These are phyloP conservation scores for Cyanodermella asteris DNA, from an alignment of 2,329 filamentous ascomycete genomes.

Conservation along the genomic window DNA sequence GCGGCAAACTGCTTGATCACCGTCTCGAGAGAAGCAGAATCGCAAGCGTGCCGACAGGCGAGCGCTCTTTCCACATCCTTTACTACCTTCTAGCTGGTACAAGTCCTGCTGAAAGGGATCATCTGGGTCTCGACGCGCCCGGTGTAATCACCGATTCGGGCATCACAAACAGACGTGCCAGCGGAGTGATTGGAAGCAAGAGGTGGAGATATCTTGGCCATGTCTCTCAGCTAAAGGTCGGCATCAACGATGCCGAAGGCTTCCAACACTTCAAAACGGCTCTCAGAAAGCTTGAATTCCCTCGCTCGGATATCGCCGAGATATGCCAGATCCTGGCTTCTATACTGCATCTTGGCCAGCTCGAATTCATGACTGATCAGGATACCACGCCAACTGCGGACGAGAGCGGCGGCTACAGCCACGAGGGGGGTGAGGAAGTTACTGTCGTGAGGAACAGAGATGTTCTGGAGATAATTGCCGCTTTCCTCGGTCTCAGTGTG, in stretches of 20 bases:
- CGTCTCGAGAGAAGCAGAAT: constrained; percentile 81
- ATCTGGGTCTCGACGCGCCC: constrained; percentile 43
- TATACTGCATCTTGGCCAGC: constrained; percentile 92
- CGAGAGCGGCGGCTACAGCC: constrained; percentile 88
- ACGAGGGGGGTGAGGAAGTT: constrained; percentile 70
- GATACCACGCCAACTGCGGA: constrained; percentile 60
- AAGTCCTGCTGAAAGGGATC: constrained; percentile 69
- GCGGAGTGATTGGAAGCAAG: constrained; percentile 38
- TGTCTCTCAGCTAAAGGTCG: constrained; percentile 88
- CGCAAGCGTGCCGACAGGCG: constrained; percentile 76
- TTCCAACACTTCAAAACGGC: constrained; percentile 97
- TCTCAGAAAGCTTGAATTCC: constrained; percentile 80
- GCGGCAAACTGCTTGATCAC: constrained; percentile 86
- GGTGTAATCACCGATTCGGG: constrained; percentile 16
- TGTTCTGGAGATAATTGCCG: constrained; percentile 61
- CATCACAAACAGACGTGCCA: constrained; percentile 29
- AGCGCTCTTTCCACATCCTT: constrained; percentile 86
- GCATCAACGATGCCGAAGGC: constrained; percentile 85
- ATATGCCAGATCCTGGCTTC: constrained; percentile 86
- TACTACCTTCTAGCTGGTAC: constrained; percentile 93
- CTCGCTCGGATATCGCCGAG: constrained; percentile 79
- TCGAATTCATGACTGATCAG: constrained; percentile 72
- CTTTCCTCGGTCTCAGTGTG: constrained; percentile 75
- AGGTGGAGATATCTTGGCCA: constrained; percentile 94
- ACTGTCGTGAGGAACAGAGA: constrained; percentile 91